Evolutionary conservation across 805 yeast species (phyloP).

Genomic region (Candida quercuum): DNA sequence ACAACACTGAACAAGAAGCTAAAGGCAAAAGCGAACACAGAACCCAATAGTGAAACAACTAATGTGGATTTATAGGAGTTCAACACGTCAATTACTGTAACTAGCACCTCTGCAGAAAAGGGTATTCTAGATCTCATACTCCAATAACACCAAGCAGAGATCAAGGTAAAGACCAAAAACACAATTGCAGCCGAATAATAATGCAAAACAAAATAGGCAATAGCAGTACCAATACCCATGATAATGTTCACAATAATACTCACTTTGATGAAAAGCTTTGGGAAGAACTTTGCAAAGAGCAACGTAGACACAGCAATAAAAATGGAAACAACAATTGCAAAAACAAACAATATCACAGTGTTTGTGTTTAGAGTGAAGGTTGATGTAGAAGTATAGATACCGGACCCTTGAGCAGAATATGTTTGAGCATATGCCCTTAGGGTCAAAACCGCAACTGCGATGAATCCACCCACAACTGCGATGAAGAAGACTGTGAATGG

Average conservation of each 20-base stretch:
- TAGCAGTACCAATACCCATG: conserved; percentile 70
- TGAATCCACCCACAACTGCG: conserved; percentile 55
- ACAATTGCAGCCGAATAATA: conserved; percentile 82
- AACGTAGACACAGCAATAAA: conserved; percentile 54
- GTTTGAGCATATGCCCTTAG: conserved; percentile 57
- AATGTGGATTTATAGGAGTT: conserved; percentile 65
- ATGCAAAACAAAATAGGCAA: conserved; percentile 59
- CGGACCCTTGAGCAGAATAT: conserved; percentile 51
- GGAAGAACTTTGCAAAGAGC: conserved; percentile 55
- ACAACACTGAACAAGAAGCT: conserved; percentile 61
- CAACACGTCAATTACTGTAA: conserved; percentile 74
- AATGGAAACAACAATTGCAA: conserved; percentile 55
- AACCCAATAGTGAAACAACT: conserved; percentile 54
- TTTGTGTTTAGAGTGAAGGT: conserved; percentile 70
- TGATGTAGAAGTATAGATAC: conserved; percentile 49
- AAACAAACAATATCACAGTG: conserved; percentile 64
- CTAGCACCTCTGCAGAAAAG: conserved; percentile 63
- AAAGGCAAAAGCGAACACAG: conserved; percentile 55
- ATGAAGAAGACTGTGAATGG: conserved; percentile 54
- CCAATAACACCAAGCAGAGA: conserved; percentile 72
- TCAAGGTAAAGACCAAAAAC: conserved; percentile 56
- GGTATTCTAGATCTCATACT: conserved; percentile 66
- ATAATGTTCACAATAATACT: conserved; percentile 65
- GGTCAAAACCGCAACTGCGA: conserved; percentile 64
- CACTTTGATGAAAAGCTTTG: conserved; percentile 60